Evolutionary conservation across 2,329 filamentous ascomycete species (phyloP), one percentile per base, ranked within the genome.

Genomic region (Cladorrhinum sp.): DNA sequence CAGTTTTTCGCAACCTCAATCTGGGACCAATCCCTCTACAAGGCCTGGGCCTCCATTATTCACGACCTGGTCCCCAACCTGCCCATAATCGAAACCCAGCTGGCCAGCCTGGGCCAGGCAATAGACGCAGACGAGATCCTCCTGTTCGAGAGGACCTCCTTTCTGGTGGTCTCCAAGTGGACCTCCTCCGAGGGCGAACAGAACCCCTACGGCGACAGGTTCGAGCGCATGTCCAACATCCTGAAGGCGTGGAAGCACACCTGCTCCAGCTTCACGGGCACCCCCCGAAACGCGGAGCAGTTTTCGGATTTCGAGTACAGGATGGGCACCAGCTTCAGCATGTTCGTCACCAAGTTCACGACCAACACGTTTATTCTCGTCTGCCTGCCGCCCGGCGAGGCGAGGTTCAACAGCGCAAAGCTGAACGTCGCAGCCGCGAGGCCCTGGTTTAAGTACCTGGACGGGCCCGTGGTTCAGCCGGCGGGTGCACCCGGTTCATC

Each of bases 11-110:
- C 92, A 9, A 98, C 93, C 29, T 96, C 91, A 58, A 99, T 99
- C 72, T 99, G 95, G 95, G 95, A 99, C 72, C 95, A 99, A 78
- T 96, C 90, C 58, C 81, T 99, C 38, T 99, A 98, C 81, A 96
- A 96, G 76, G 95, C 95, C 1, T 99, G 95, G 95, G 95, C 95
- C 0, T 91, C 91, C 72, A 97, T 99, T 69, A 97, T 99, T 63
- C 95, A 99, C 80, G 93, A 93, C 72, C 83, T 99, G 50, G 95
- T 98, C n/a, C 95, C 95, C 2, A 98, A 98, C 70, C 85, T 97
- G 1, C 81, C 87, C 18, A 85, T 91, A 50, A 97, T 99, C 66
- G 93, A 98, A 76, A 85, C 85, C 20, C 91, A 98, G 73, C 83
- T 99, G 9, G 85, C 85, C 36, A 87, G 91, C 38, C 83, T 99